Conservation (phyloP, 2,329 filamentous ascomycete genomes). For the Parasarocladium wereldwijsianum region DNA sequence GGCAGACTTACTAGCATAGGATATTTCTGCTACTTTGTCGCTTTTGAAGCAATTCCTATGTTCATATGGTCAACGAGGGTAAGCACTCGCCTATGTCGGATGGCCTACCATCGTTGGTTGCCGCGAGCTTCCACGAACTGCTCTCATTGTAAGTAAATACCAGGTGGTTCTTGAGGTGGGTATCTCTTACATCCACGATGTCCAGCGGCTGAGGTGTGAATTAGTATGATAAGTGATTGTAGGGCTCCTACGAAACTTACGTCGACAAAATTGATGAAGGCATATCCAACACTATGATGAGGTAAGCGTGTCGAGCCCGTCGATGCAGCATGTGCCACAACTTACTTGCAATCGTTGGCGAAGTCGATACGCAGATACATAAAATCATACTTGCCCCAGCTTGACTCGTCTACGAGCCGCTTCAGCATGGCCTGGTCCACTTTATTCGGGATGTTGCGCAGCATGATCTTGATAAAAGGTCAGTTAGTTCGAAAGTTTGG, state of each 20-base stretch:
- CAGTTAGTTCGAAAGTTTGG: slow-evolving; percentile 4
- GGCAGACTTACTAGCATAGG: slow-evolving; percentile 71
- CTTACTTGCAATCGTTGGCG: slow-evolving; percentile 69
- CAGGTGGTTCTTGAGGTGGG: not conserved
- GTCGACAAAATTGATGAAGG: slow-evolving; percentile 88
- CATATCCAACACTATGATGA: slow-evolving; percentile 68
- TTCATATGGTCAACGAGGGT: not conserved
- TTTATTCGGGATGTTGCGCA: slow-evolving; percentile 89
- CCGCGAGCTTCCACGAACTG: slow-evolving; percentile 59
- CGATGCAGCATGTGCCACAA: slow-evolving; percentile 8
- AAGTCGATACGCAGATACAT: slow-evolving; percentile 90
- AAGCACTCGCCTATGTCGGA: no score
- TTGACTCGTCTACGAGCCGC: slow-evolving; percentile 62
- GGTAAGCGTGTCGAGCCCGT: not conserved
- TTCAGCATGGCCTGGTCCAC: slow-evolving; percentile 68
- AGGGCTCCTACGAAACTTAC: slow-evolving; percentile 29
- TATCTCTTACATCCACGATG: slow-evolving; percentile 52
- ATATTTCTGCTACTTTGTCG: slow-evolving; percentile 77
- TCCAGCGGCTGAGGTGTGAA: slow-evolving; percentile 47
- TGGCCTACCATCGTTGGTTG: slow-evolving; percentile 51
- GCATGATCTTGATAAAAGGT: slow-evolving; percentile 54
- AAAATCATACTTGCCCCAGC: slow-evolving; percentile 79
- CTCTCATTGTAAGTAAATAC: slow-evolving; percentile 4
- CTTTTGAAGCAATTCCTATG: slow-evolving; percentile 66
- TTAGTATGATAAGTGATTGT: slow-evolving; percentile 6